Conservation (phyloP, 768 basidiomycete genomes). For the Chlorophyllum brunneum region DNA sequence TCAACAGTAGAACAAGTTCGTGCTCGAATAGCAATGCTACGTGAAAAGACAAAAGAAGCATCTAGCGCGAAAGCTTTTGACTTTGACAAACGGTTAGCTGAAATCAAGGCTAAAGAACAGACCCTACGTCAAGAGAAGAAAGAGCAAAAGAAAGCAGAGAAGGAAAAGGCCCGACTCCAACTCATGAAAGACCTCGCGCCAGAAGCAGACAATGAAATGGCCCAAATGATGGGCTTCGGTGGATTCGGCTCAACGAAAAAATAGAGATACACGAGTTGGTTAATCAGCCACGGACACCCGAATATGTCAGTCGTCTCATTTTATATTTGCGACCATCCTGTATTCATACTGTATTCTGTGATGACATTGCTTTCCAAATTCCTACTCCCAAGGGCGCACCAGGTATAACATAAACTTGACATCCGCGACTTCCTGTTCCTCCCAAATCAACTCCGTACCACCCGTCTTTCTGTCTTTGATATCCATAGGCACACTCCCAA, state of each 20-base stretch:
- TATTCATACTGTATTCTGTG: conserved; percentile 21
- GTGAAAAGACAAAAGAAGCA: conserved; percentile 83
- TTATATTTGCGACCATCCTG: conserved; percentile 16
- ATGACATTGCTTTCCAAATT: conserved; percentile 19
- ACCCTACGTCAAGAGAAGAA: conserved; percentile 70
- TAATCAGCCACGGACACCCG: conserved; percentile 3
- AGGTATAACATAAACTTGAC: conserved; percentile 72
- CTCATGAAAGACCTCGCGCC: conserved; percentile 48
- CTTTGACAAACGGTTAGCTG: conserved; percentile 84
- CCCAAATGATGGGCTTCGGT: conserved; percentile 85
- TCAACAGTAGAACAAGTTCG: conserved; percentile 94
- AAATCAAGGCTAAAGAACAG: conserved; percentile 73
- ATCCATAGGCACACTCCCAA: conserved; percentile 67
- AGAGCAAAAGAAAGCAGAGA: conserved; percentile 73
- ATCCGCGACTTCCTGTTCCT: conserved; percentile 85
- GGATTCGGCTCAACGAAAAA: conserved; percentile 89
- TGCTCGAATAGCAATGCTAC: conserved; percentile 79
- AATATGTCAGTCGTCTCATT: background rate
- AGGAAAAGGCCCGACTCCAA: conserved; percentile 66
- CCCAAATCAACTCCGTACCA: conserved; percentile 61
- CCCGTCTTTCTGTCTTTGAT: conserved; percentile 47
- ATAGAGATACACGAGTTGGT: conserved; percentile 27
- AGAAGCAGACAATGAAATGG: conserved; percentile 60
- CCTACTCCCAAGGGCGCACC: conserved; percentile 40
- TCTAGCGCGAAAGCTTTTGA: conserved; percentile 89